Evolutionary conservation across 768 basidiomycete genomes (phyloP), one percentile per base, ranked within the genome.

Genomic region (Terana coerulea): DNA sequence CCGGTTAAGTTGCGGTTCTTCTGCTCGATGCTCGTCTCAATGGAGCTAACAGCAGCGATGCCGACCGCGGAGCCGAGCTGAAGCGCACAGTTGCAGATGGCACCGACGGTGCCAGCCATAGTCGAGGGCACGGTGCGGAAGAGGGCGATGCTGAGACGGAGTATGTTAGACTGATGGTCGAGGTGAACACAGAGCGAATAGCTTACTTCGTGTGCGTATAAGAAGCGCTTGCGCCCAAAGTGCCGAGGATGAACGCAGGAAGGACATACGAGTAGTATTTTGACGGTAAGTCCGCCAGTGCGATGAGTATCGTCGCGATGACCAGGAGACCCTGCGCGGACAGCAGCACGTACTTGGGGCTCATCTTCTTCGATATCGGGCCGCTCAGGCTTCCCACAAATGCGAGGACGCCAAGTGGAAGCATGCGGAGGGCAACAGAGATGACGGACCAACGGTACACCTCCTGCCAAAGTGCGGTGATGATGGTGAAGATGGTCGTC

Each of bases 41-140:
- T 78, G 14, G 77, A 74, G 22, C 61, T 72, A 25, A 78, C 69
- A 17, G 70, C 69, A 9, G 80, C 76, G 25, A 76, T 63, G 19
- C 76, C 78, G n/a, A 77, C 64, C 6, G 81, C 80, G 10, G 70
- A 70, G 21, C 78, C 78, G 50, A 78, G 64, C 59, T 82, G 77
- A 1, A 80, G 70, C 10, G 76, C 74, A 15, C 72, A 69, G 47
- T 77, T 78, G 67, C 78, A 78, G 29, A 82, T 74, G 14, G 80
- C 81, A 15, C 77, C 76, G 12, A 79, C 72, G 2, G 74, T 75
- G 33, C 81, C 80, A 3, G 78, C 70, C 59, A 76, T 73, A 14
- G 67, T 65, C 8, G 73, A 51, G 5, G 78, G 78, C 3, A 69
- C 72, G 31, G 70, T 69, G 49, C 68, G 70, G 62, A 81, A 73